Percentiles rank a stretch among this genome's conserved stretches.
Evolutionary conservation across 495 filamentous ascomycete genomes (phyloP).

Genomic region (Lophiostoma macrostomum): DNA sequence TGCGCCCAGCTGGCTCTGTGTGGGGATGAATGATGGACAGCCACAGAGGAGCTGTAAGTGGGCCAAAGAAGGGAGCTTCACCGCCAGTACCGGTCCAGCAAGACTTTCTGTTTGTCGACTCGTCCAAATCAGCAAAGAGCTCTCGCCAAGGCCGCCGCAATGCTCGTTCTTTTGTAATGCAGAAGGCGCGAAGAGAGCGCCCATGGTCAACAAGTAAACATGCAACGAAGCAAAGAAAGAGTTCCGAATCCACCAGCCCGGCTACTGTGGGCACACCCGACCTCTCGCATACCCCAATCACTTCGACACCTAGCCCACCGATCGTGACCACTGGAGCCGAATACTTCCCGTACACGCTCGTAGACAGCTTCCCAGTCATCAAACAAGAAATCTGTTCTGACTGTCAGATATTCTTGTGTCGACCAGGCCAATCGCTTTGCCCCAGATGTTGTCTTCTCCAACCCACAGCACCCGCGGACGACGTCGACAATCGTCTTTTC

Average conservation of each 20-base stretch:
- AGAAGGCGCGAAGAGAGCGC: conserved; percentile 33
- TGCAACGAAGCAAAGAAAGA: conserved; percentile 31
- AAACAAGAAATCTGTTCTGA: conserved; percentile 26
- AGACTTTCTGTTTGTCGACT: conserved; percentile 36
- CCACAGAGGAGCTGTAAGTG: conserved; percentile 18
- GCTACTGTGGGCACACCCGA: conserved; percentile 27
- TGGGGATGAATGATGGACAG: conserved; percentile 22
- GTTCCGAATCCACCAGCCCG: conserved; percentile 22
- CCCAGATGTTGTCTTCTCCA: conserved; percentile 19
- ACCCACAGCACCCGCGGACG: background rate
- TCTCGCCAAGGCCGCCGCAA: conserved; percentile 34
- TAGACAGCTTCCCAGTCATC: conserved; percentile 7
- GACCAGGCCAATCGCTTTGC: conserved; percentile 24
- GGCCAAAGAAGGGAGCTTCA: conserved; percentile 17
- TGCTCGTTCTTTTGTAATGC: conserved; percentile 38
- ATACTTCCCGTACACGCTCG: conserved; percentile 1
- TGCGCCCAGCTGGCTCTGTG: conserved; percentile 10
- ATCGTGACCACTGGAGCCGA: background rate
- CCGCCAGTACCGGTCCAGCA: conserved; percentile 25
- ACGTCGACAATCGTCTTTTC: conserved; percentile 18
- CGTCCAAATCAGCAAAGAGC: conserved; percentile 33
- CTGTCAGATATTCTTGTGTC: conserved; percentile 27
- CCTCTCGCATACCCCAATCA: conserved; percentile 22
- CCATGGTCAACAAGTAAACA: conserved; percentile 39
- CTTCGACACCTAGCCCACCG: conserved; percentile 28